Base-by-base conservation (phyloP, 768 basidiomycete species). In the Pisolithus microcarpus region DNA sequence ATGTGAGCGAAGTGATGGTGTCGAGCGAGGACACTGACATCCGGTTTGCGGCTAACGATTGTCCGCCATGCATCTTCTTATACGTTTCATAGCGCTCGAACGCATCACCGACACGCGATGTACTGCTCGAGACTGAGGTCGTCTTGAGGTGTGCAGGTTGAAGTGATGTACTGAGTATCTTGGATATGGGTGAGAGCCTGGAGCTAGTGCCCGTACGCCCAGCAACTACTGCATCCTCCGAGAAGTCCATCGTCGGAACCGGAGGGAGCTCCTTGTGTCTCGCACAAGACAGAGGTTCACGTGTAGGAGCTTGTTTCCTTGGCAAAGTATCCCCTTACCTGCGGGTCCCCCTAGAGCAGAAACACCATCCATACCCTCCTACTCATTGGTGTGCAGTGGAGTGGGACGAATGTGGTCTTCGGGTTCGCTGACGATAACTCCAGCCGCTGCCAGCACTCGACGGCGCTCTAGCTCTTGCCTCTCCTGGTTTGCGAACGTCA, bases 41-140 rank as follows among this genome's bases (percentile, higher is more conserved):
- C 46, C 85, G 71, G 53, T 79, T 80, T 36, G 54, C 43, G 9
- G 61, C 1, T 49, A 50, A n/a, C 54, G 54, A 0, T 43, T 44
- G 5, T 58, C 54, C n/a, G 53, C 53, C 68, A 49, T 77, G 75
- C 40, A 67, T 70, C 60, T 81, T 79, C 61, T 80, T 80, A 68
- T 84, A 93, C n/a, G 82, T 74, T 63, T 93, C 89, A 61, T 95
- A 95, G 36, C 91, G 76, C 51, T 89, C 88, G 64, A 86, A 95
- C 0, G 93, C 93, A 64, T 95, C 91, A 58, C 91, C 85, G 36
- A 87, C 66, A 72, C 4, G 54, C 4, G 31, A 7, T 37, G 46
- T 9, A 34, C 57, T 31, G 8, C 54, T 49, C 34, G 53, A 54
- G 3, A 62, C 58, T 26, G 61, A 60, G 34, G 36, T 16, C 36